Evolutionary conservation across 176 grass and related monocot species (phyloP).

Genomic region (Carex littledalei): DNA sequence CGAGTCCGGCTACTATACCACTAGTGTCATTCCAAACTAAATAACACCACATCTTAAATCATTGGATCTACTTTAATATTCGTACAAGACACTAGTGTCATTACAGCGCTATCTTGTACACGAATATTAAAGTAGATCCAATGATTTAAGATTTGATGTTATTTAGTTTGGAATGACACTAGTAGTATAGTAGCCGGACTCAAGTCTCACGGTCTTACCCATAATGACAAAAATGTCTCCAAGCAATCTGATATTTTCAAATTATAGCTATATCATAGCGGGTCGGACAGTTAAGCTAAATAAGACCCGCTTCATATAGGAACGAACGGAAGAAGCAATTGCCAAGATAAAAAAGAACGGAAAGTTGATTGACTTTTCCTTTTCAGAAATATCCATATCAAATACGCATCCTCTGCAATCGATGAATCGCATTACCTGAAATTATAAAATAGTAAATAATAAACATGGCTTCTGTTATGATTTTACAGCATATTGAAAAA

Average conservation of each 20-base stretch:
- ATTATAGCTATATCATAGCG: background rate
- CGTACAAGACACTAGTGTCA: too few species aligned
- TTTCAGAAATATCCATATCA: background rate
- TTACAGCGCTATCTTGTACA: too few species aligned
- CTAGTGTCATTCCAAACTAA: too few species aligned
- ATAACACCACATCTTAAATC: too few species aligned
- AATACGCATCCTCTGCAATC: background rate
- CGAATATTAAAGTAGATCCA: too few species aligned
- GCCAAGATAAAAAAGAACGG: background rate
- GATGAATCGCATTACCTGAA: background rate
- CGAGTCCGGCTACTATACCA: too few species aligned
- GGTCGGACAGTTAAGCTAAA: background rate
- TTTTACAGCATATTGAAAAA: background rate
- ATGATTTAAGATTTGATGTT: too few species aligned
- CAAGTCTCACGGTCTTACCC: background rate
- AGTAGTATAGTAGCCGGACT: too few species aligned
- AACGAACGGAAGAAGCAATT: background rate
- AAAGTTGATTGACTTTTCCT: conserved; percentile 13
- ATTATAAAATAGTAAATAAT: background rate
- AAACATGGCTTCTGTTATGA: background rate
- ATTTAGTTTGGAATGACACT: too few species aligned
- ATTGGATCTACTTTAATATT: too few species aligned
- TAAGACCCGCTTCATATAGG: background rate
- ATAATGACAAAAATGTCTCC: background rate
- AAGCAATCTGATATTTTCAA: background rate